Evolutionary conservation across 768 basidiomycete genomes (phyloP).

Genomic region (Phaeolepiota aurea): DNA sequence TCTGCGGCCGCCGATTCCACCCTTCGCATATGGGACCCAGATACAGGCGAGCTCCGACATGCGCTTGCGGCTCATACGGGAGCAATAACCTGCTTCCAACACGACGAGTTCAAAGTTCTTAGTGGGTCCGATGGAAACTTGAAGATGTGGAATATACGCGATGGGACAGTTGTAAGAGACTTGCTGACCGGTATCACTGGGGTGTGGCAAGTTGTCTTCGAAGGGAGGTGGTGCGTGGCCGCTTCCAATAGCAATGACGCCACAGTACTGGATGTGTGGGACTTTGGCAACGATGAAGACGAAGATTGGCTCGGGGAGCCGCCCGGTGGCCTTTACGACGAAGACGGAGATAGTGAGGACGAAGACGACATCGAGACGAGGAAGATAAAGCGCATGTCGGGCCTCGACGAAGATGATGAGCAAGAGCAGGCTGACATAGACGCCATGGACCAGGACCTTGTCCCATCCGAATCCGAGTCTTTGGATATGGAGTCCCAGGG

Average conservation of each 20-base stretch:
- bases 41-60: constrained; percentile 70
- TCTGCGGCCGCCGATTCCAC: constrained; percentile 97
- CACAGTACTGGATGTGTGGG: constrained; percentile 85
- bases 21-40: constrained; percentile 90
- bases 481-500: constrained; percentile 22
- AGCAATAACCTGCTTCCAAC: constrained; percentile 99
- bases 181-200: constrained; percentile 86
- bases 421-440: constrained; percentile 55
- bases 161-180: constrained; percentile 81
- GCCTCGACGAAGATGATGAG: constrained; percentile 26
- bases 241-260: constrained; percentile 77
- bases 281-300: constrained; percentile 70
- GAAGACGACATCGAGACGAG: constrained; percentile 32
- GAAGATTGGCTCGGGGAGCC: constrained; percentile 84
- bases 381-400: constrained; percentile 13
- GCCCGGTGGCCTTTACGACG: constrained; percentile 67
- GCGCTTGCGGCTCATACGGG: constrained; percentile 87
- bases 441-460: constrained; percentile 68
- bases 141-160: constrained; percentile 95
- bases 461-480: constrained; percentile 33
- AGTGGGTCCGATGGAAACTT: constrained; percentile 93
- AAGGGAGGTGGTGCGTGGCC: constrained; percentile 90
- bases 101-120: constrained; percentile 95
- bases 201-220: constrained; percentile 97
- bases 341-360: constrained; percentile 48